Conservation (phyloP, 768 basidiomycete genomes). For the Pilatotrama ljubarskyi region DNA sequence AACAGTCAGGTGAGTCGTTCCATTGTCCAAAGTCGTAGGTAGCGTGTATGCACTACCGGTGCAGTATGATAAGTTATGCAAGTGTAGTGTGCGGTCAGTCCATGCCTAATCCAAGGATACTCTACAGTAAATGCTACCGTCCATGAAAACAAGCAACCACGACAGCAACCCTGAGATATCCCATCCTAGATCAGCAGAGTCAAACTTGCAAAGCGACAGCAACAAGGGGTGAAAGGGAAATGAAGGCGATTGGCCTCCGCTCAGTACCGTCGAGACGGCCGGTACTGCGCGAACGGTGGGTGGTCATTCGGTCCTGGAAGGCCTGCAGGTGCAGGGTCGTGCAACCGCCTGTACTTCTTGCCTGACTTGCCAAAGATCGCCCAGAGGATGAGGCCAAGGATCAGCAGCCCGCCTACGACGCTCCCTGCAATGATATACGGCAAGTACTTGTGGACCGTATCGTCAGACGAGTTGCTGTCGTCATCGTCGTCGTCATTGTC, state of each 20-base stretch:
- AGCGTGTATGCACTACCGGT: neutral
- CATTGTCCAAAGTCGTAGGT: neutral
- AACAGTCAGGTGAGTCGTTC: neutral
- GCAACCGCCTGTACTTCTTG: constrained; percentile 27
- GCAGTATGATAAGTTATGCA: neutral
- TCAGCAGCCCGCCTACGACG: constrained; percentile 21
- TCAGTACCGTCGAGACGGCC: constrained; percentile 24
- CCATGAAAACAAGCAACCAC: neutral
- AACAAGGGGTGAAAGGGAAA: neutral
- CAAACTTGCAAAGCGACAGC: neutral
- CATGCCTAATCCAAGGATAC: neutral
- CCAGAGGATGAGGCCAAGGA: constrained; percentile 23
- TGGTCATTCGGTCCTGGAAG: constrained; percentile 13
- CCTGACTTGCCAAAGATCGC: constrained; percentile 22
- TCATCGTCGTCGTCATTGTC: constrained; percentile 17
- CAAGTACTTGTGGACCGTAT: constrained; percentile 29
- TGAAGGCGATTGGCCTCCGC: neutral
- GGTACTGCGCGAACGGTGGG: constrained; percentile 27
- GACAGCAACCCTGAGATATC: neutral
- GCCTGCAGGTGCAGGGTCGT: constrained; percentile 31
- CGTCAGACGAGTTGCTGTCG: constrained; percentile 18
- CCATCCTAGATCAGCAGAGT: too few relatives aligned
- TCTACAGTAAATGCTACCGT: too few relatives aligned
- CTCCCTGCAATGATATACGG: constrained; percentile 34
- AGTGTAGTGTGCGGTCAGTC: neutral